Base-by-base conservation (phyloP, 2,329 filamentous ascomycete genomes). In the Colletotrichum incanum region DNA sequence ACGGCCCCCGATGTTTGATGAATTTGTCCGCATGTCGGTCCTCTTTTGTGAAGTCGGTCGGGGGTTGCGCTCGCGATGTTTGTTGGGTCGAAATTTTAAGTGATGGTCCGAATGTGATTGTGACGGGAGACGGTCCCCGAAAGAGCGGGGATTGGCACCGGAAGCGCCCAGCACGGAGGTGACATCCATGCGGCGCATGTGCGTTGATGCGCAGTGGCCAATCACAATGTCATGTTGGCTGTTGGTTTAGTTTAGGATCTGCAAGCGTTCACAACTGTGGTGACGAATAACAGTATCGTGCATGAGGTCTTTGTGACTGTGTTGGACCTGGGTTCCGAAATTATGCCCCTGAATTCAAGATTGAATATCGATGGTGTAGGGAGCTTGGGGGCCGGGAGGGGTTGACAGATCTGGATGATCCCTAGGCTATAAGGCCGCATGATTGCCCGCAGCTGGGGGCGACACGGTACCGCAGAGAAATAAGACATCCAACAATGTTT, bases 91-190 rank as follows among this genome's bases (percentile, higher is more conserved):
- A 45, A 20, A 37, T 47, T 63, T 55, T 37, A 62, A 50, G 65
- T 65, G 56, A 73, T 62, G 67, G 61, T n/a, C 43, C 34, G 26
- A 58, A 55, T 73, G 67, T 73, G 71, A 73, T 71, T 39, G 71
- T 71, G 71, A 73, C n/a, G 41, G 28, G 18, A 45, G 50, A 31
- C 47, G 37, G 55, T 47, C 67, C 60, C 61, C 47, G 37, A 60
- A 37, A 43, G 49, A 26, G 61, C 61, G 55, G 67, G 71, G 71
- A 73, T 73, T 73, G 71, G 71, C 56, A 73, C 61, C 34, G 49
- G 71, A 71, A 73, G 71, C 71, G 71, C 71, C 71, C 61, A 73
- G 69, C 43, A 45, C 47, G 31, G 45, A 47, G 28, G 65, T 49
- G 54, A 54, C 39, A 61, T 71, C 34, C 49, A 60, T 61, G 67